Percentiles rank a stretch among this genome's conserved stretches.
Conservation (phyloP, 331 rosid genomes). For the Stylosanthes scabra region DNA sequence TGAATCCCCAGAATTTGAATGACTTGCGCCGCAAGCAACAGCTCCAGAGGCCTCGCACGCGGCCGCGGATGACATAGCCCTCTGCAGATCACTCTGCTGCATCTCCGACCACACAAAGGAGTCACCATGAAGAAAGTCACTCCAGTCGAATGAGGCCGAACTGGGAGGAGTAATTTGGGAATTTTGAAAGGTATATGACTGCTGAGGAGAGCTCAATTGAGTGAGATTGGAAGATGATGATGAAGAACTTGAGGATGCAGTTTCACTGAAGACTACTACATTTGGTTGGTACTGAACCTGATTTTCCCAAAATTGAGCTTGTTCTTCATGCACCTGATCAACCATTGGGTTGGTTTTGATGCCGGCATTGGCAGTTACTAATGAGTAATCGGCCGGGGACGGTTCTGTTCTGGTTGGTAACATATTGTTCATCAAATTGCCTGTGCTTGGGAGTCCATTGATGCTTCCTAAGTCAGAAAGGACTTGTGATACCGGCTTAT, state of each 20-base stretch:
- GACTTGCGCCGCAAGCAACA: constrained; percentile 43
- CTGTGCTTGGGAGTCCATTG: constrained; percentile 49
- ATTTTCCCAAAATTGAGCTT: constrained; percentile 44
- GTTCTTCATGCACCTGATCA: constrained; percentile 41
- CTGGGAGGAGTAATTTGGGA: constrained; percentile 38
- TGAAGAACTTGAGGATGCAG: constrained; percentile 74
- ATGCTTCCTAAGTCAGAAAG: constrained; percentile 78
- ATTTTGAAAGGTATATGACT: constrained; percentile 43
- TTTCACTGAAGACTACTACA: constrained; percentile 52
- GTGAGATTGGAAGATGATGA: constrained; percentile 64
- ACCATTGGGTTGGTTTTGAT: constrained; percentile 34
- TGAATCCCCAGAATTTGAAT: constrained; percentile 56
- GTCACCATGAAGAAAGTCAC: constrained; percentile 61
- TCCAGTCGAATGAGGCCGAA: constrained; percentile 64
- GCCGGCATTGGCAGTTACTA: constrained; percentile 26
- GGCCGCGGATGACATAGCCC: constrained; percentile 35
- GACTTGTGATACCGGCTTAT: constrained; percentile 82
- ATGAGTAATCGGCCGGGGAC: constrained; percentile 21
- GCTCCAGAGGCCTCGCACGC: constrained; percentile 31
- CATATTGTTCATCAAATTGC: constrained; percentile 28
- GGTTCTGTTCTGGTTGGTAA: constrained; percentile 40
- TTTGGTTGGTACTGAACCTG: constrained; percentile 54
- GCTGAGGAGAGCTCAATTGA: constrained; percentile 47
- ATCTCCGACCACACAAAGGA: constrained; percentile 47
- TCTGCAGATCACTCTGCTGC: constrained; percentile 41